A percentile compares a stretch with the other conserved stretches of the same genome.
These are phyloP conservation scores for Acacia confusa DNA, from an alignment of 306 rosid species.

Conservation along the genomic window DNA sequence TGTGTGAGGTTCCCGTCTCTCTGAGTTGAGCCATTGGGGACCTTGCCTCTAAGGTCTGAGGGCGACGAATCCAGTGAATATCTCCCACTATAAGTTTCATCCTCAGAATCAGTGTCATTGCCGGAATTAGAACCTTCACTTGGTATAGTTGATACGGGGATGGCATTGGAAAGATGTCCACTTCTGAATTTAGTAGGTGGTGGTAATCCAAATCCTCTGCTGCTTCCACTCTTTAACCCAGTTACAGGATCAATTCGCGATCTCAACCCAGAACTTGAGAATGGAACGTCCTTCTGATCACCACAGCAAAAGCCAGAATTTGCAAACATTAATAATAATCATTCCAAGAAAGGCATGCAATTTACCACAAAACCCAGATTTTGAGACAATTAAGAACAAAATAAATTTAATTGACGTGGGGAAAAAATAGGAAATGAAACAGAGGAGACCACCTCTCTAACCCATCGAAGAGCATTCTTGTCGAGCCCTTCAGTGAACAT, in stretches of 20 bases:
- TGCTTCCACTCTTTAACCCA: conserved; percentile 48
- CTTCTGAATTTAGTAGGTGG: conserved; percentile 87
- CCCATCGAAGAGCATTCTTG: conserved; percentile 87
- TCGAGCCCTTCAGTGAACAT: conserved; percentile 96
- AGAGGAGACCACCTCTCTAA: conserved; percentile 60
- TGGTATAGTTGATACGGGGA: conserved; percentile 49
- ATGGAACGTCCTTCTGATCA: conserved; percentile 20
- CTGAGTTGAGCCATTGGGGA: conserved; percentile 42
- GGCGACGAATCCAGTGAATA: conserved; percentile 90
- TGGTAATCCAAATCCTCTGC: conserved; percentile 77
- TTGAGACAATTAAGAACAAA: neutral
- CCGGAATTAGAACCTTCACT: conserved; percentile 62
- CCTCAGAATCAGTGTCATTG: conserved; percentile 71
- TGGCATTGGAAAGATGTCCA: conserved; percentile 72
- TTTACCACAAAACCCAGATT: neutral
- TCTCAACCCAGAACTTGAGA: conserved; percentile 48
- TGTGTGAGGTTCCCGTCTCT: conserved; percentile 47
- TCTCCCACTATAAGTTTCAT: conserved; percentile 63
- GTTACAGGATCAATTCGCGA: conserved; percentile 58
- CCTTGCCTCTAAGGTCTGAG: conserved; percentile 43
- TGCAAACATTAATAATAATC: neutral
- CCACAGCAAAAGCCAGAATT: neutral
- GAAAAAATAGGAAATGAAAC: neutral
- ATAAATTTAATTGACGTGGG: neutral
- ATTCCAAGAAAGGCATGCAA: neutral